Base-by-base conservation (phyloP, 352 stramenopile species). In the Pythium insidiosum region DNA sequence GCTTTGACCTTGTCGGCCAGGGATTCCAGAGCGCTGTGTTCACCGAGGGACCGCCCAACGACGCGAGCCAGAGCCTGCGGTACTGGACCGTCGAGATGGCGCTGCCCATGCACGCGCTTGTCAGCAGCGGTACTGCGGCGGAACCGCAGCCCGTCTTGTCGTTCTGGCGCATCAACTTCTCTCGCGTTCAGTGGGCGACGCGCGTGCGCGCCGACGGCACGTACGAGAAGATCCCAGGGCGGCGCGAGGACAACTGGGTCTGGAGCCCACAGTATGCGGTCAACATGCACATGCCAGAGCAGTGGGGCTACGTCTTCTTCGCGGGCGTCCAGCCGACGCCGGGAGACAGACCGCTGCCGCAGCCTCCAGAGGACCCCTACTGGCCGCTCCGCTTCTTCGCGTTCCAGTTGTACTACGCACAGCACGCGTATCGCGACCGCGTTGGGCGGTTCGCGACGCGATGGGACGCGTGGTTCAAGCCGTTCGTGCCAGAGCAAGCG, bases 161-260 rank as follows among this genome's bases (percentile, higher is more conserved):
- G 1, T 74, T 73, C 39, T 94, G 80, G 79, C 53, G 85, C 4
- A 89, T 95, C 45, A 95, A 96, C 56, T 95, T 96, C 39, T 92
- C 74, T 15, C 67, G 84, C 11, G 84, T 95, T 7, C 77, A 96
- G 50, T 92, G 76, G 78, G 36, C 59, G 25, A 59, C 87, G 42
- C 55, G 38, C 33, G 19, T 43, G 50, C 34, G 42, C 18, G 53
- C 50, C 0, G 47, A 57, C 9, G 44, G 62, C 28, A 37, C 34
- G 3, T 88, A 75, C 47, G 62, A 79, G 42, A 92, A 88, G 47
- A 58, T 73, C 33, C 28, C 50, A 10, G 55, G 51, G 3, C 31
- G 68, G 3, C 37, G 30, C 1, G 79, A 88, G 37, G 65, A 83
- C 18, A 96, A 95, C 59, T 96, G 86, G 86, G 84, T 88, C 10